Evolutionary conservation across 1,139 yeast genomes (phyloP), one percentile per base, ranked within the genome.

Genomic region (Hyphopichia wangnamkhiaoensis): DNA sequence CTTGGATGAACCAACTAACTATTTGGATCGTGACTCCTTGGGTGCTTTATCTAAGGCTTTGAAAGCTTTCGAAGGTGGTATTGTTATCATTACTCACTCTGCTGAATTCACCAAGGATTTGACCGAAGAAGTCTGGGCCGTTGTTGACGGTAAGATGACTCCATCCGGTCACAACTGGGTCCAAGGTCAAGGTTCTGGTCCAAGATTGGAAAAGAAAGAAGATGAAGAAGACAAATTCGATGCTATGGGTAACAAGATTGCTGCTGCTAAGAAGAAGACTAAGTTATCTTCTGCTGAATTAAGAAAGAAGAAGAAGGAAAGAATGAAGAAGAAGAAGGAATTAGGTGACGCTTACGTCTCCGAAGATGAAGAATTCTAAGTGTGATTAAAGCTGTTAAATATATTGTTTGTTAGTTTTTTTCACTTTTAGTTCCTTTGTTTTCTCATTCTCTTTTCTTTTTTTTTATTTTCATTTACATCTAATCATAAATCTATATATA

Each of bases 151-250:
- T 85, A 74, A 61, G 61, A 93, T 93, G 98, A 86, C 96, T 67
- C 98, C 98, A 74, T 93, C 98, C 57, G 98, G 98, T 71, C 98
- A 93, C 82, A 93, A 93, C 84, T 93, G 98, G 98, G 98, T 93
- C 65, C 84, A 88, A 64, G 98, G 98, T 76, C 98, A 93, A 82
- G 98, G 98, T 80, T 61, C 96, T 66, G 98, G 98, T 80, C 98
- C 98, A 76, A 91, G 98, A 85, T 73, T 88, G 53, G 82, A 82
- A 63, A 84, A 88, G 78, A 93, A 93, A 91, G 95, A 89, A 65
- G 96, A 85, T 52, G 98, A 90, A 76, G 98, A 86, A 71, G 98
- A 90, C 73, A 89, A 90, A 78, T 91, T 93, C 79, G 98, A 93
- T 78, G 98, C 98, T 64, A 88, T 93, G 94, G 98, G 98, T 82